Conservation (phyloP, 2,329 filamentous ascomycete species). For the Boeremia exigua region DNA sequence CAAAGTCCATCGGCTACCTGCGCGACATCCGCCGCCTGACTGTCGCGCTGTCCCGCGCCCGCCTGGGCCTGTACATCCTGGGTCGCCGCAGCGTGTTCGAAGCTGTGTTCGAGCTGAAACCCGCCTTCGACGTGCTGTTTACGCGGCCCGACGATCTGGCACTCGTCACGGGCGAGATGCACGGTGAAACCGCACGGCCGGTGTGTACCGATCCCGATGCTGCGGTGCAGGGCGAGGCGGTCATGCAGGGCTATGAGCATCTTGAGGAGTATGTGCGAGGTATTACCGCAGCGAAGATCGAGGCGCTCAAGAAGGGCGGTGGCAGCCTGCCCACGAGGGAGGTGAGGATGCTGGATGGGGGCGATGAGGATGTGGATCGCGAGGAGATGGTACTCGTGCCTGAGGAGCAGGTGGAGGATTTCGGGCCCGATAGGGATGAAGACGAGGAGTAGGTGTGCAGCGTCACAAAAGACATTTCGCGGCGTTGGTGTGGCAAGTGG, state of each 20-base stretch:
- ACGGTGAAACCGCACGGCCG: slow-evolving; percentile 66
- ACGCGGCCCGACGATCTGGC: slow-evolving; percentile 79
- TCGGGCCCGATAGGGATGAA: slow-evolving; percentile 1
- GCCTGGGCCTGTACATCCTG: slow-evolving; percentile 89
- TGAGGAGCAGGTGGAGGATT: slow-evolving; percentile 14
- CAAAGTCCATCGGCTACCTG: slow-evolving; percentile 86
- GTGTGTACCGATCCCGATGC: slow-evolving; percentile 46
- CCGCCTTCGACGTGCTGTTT: slow-evolving; percentile 82
- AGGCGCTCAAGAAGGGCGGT: slow-evolving; percentile 58
- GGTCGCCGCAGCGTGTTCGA: slow-evolving; percentile 90
- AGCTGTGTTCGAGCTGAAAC: slow-evolving; percentile 82
- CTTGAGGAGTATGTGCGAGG: slow-evolving; percentile 95
- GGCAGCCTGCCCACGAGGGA: slow-evolving; percentile 46
- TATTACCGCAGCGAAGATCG: slow-evolving; percentile 81
- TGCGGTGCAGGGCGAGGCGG: slow-evolving; percentile 57
- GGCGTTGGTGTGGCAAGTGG: background rate
- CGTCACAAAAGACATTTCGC: background rate
- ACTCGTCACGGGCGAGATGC: slow-evolving; percentile 86
- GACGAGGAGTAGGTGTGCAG: background rate
- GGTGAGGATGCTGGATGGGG: slow-evolving; percentile 42
- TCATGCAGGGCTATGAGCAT: slow-evolving; percentile 93
- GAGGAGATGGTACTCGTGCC: slow-evolving; percentile 41
- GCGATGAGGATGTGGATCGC: slow-evolving; percentile 32
- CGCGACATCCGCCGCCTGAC: slow-evolving; percentile 92
- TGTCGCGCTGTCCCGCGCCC: slow-evolving; percentile 89